Base-by-base conservation (phyloP, 805 yeast species). In the Candida adriatica region DNA sequence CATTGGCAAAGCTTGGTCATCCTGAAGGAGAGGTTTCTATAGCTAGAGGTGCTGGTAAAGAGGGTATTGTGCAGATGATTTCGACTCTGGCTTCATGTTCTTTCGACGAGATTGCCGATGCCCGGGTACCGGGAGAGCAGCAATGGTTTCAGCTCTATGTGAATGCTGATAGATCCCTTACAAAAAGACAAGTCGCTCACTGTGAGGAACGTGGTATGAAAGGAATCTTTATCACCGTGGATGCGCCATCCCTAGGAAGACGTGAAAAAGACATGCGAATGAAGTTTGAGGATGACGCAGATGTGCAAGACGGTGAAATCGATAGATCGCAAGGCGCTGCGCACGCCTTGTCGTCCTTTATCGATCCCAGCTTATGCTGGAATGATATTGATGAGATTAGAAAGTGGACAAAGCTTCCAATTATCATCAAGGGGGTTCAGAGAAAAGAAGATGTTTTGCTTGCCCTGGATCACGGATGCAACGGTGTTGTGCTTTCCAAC, bases 131-230 rank as follows among this genome's bases (percentile, higher is more conserved):
- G 10, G 66, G 66, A 18, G 66, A 66, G 24, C 95, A 87, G 53
- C 88, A 84, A 53, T 87, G 96, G 96, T 75, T 75, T 55, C 96
- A 87, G 58, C 64, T 87, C 30, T 87, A 87, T 49, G 92, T 87
- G 27, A 83, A 84, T 48, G 62, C 78, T 13, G 88, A 86, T 55
- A 68, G 92, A 31, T 65, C 68, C n/a, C 63, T 76, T 32, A 72
- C 87, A 20, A 62, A 64, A 31, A 59, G 66, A 19, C 63, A 80
- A 41, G 73, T 87, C n/a, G 65, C 68, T 45, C 77, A 78, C 46
- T 92, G 86, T 11, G 88, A 81, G 53, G 50, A 61, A 30, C 61
- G 81, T 33, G 94, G 94, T 1, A 68, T 83, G 55, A 79, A 79
- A 47, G 95, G 92, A 4, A 63, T 87, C 20, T 86, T 86, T 51